Base-by-base conservation (phyloP, 176 grass and related monocot genomes). In the Aegilops tauschii region DNA sequence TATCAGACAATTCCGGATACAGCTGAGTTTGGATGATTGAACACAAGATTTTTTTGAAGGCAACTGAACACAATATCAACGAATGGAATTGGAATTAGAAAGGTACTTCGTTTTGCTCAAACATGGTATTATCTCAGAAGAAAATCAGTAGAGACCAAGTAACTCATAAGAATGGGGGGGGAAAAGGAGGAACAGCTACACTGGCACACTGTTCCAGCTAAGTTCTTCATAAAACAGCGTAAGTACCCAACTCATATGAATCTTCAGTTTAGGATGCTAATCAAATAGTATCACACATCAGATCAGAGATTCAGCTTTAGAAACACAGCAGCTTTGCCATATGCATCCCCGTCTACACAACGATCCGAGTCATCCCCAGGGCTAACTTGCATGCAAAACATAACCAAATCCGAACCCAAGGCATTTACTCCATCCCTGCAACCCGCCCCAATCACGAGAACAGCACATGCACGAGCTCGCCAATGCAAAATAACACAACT, bases 401-500 rank as follows among this genome's bases (percentile, higher is more conserved):
- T 27, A 83, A 79, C 67, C 44, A 58, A 75, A 76, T 59, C 61
- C 27, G 34, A 45, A 63, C 36, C 27, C 1, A 76, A 75, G 18
- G 21, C 61, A 68, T 50, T 32, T 39, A 32, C 36, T 70, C 77
- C 49, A 63, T 75, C 50, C 70, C 78, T 3, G 40, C 62, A 81
- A 67, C 76, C 76, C 21, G 25, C 52, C 12, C 78, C 56, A 80
- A 70, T 77, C 81, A 45, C 50, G 12, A 52, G 3, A 84, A 16
- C 21, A 80, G 69, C 54, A 79, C 28, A 54, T n/a, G 59, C 61
- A 76, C 37, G 66, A 45, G 52, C 66, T 59, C 80, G 25, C 10
- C 45, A 84, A 61, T 74, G 71, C 67, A 40, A 80, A 89, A 73
- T 35, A 35, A 75, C 13, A 77, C 14, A 37, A 7, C 35, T 16